A percentile compares a stretch with the other conserved stretches of the same genome.
These are phyloP conservation scores for Blakeslea trispora DNA, from an alignment of 371 early-diverging fungal genomes.

Conservation along the genomic window DNA sequence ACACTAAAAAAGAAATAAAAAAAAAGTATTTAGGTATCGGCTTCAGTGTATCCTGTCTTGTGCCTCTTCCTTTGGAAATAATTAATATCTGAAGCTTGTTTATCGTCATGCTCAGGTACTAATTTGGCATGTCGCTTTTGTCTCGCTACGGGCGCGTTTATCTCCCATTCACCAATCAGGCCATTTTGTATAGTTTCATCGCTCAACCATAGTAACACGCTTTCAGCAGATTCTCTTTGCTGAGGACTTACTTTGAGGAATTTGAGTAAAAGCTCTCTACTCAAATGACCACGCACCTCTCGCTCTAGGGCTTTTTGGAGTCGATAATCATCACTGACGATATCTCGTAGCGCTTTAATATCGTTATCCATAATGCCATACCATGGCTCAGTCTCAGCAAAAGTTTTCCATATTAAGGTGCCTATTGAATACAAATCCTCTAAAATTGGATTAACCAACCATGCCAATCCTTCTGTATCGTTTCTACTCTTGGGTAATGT, in stretches of 20 bases:
- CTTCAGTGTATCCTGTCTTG: slow-evolving; percentile 1
- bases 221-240: slow-evolving; percentile 46
- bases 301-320: slow-evolving; percentile 52
- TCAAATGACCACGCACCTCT: slow-evolving; percentile 50
- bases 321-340: slow-evolving; percentile 51
- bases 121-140: slow-evolving; percentile 38
- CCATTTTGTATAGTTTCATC: slow-evolving; percentile 24
- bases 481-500: slow-evolving; percentile 56
- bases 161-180: slow-evolving; percentile 44
- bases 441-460: slow-evolving; percentile 54
- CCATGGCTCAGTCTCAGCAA: slow-evolving; percentile 68
- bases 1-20: not conserved
- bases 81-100: slow-evolving; percentile 3
- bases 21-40: not conserved
- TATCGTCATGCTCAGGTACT: slow-evolving; percentile 19
- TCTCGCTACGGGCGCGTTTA: slow-evolving; percentile 32
- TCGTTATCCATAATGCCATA: slow-evolving; percentile 62
- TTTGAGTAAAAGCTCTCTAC: slow-evolving; percentile 46
- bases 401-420: slow-evolving; percentile 65
- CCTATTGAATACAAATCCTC: slow-evolving; percentile 71
- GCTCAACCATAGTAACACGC: slow-evolving; percentile 45
- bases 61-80: not conserved
- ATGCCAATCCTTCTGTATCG: slow-evolving; percentile 46
- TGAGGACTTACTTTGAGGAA: slow-evolving; percentile 50
- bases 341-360: slow-evolving; percentile 54